phyloP scores from a whole-genome alignment of 306 rosid genomes.

The Adenanthera pavonina region DNA sequence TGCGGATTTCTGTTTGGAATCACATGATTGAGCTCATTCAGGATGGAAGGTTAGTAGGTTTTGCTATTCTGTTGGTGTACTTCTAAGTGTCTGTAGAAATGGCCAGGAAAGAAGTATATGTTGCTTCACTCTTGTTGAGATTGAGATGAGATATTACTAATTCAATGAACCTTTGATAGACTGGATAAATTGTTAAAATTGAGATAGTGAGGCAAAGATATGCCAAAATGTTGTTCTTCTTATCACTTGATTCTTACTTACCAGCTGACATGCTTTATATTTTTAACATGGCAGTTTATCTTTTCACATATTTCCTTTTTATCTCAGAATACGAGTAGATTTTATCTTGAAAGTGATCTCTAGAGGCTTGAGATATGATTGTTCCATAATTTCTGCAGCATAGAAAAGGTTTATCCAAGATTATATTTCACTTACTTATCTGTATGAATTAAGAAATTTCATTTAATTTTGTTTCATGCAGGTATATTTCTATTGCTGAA shows the following conservation, averaged over 20 bases:
- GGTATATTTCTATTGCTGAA: not conserved
- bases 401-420: not conserved
- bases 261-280: not conserved
- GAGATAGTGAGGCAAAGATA: not conserved
- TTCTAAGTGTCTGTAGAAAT: not conserved
- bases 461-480: not conserved
- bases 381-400: not conserved
- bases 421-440: not conserved
- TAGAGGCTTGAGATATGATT: not conserved
- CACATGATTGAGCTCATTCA: not conserved
- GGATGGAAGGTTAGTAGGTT: not conserved
- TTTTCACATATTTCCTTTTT: not conserved
- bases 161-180: not conserved
- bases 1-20: constrained; percentile 78
- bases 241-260: not conserved
- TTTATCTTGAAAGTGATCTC: not conserved
- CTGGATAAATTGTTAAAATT: not conserved
- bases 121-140: not conserved
- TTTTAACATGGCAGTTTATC: constrained; percentile 1
- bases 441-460: not conserved
- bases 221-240: not conserved
- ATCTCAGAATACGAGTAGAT: not conserved
- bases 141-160: not conserved
- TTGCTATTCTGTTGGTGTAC: not conserved
- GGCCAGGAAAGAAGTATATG: not conserved